phyloP scores from a whole-genome alignment of 108 stramenopile species.

The Cyclotella choctawhatcheeana region DNA sequence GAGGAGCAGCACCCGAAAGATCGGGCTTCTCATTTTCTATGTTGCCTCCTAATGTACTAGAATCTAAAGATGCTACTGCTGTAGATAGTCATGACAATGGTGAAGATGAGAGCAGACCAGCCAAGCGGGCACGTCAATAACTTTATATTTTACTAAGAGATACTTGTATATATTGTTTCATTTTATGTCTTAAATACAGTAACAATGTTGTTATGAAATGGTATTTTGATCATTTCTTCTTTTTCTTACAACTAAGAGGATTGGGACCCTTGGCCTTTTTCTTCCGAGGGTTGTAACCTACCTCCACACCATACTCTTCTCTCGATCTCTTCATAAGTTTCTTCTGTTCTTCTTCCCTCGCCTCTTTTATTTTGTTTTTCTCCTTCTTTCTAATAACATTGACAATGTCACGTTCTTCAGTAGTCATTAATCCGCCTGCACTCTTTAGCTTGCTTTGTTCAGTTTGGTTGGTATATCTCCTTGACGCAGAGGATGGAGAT shows the following conservation, averaged over 20 bases:
- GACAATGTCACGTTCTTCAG: slow-evolving; percentile 65
- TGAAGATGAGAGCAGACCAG: slow-evolving; percentile 19
- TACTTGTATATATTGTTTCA: too few relatives aligned
- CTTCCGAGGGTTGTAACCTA: slow-evolving; percentile 32
- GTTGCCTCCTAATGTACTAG: slow-evolving; percentile 33
- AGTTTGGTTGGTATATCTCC: slow-evolving; percentile 39
- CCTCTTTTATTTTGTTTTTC: slow-evolving; percentile 25
- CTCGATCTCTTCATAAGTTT: slow-evolving; percentile 34
- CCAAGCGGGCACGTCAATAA: slow-evolving; percentile 36
- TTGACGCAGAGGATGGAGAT: slow-evolving; percentile 70
- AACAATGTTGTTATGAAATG: too few relatives aligned
- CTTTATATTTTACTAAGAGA: background rate
- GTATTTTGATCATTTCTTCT: slow-evolving; percentile 28
- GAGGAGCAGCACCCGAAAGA: slow-evolving; percentile 62
- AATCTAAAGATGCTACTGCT: slow-evolving; percentile 11
- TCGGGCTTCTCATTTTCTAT: slow-evolving; percentile 83
- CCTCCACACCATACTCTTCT: slow-evolving; percentile 31
- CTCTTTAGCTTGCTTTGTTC: slow-evolving; percentile 69
- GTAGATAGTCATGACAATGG: slow-evolving; percentile 3
- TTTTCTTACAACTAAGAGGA: slow-evolving; percentile 84
- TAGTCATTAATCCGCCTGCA: slow-evolving; percentile 53
- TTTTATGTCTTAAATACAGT: too few relatives aligned
- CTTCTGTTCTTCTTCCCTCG: slow-evolving; percentile 36
- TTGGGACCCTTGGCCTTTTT: slow-evolving; percentile 78
- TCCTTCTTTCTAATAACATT: slow-evolving; percentile 44